phyloP scores from a whole-genome alignment of 768 basidiomycete genomes.

The Amanita exitialis region DNA sequence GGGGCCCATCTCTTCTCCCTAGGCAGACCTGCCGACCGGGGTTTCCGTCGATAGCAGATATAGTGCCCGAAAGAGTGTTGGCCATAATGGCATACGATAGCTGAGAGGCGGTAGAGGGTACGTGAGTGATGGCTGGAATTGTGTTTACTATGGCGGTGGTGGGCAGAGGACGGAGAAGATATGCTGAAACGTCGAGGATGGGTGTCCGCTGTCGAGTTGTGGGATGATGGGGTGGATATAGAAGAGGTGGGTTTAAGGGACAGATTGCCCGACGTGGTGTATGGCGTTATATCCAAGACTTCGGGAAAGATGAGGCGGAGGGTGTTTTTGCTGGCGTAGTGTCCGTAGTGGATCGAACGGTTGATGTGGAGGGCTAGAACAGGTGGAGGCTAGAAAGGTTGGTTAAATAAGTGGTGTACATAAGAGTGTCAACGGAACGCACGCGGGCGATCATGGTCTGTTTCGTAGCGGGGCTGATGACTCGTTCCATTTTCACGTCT shows the following conservation, averaged over 20 bases:
- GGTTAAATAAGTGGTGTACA: neutral
- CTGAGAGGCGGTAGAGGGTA: conserved; percentile 76
- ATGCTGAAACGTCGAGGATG: conserved; percentile 28
- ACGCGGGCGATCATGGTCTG: conserved; percentile 90
- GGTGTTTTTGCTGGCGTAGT: conserved; percentile 80
- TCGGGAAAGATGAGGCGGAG: conserved; percentile 78
- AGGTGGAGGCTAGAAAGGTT: conserved; percentile 58
- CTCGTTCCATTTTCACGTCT: conserved; percentile 72
- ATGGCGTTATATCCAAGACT: conserved; percentile 82
- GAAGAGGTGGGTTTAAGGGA: conserved; percentile 59
- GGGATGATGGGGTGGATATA: conserved; percentile 55
- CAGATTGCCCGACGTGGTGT: conserved; percentile 73
- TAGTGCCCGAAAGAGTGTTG: conserved; percentile 93
- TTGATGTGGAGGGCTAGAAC: conserved; percentile 87
- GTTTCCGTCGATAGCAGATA: conserved; percentile 82
- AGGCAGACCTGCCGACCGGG: conserved; percentile 33
- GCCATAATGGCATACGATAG: conserved; percentile 90
- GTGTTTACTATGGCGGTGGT: neutral
- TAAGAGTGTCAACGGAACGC: conserved; percentile 17
- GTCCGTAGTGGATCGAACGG: conserved; percentile 69
- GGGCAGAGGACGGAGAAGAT: conserved; percentile 38
- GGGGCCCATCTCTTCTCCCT: conserved; percentile 19
- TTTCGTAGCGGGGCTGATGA: conserved; percentile 69
- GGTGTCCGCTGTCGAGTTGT: conserved; percentile 9
- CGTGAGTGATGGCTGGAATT: conserved; percentile 22